A percentile compares a stretch with the other conserved stretches of the same genome.
Evolutionary conservation across 305 asterid genomes (phyloP).

Genomic region (Fraxinus paxiana): DNA sequence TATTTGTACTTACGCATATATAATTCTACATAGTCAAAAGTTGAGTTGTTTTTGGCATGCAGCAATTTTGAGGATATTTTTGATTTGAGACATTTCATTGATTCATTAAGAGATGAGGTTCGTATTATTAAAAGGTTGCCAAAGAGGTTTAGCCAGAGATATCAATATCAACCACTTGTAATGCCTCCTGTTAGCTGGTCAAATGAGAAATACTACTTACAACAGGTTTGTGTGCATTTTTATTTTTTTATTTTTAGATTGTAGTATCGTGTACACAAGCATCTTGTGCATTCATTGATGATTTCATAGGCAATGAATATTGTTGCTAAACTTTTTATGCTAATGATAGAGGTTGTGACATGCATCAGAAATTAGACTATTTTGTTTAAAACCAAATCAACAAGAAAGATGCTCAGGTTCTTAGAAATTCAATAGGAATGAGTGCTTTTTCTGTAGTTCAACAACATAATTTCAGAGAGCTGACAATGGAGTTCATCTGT

Average conservation of each 20-base stretch:
- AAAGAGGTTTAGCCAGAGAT: slow-evolving; percentile 57
- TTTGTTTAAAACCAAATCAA: not conserved
- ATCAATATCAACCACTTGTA: slow-evolving; percentile 60
- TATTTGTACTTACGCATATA: not conserved
- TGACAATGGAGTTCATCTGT: not conserved
- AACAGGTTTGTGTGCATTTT: slow-evolving; percentile 53
- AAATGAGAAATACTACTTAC: slow-evolving; percentile 83
- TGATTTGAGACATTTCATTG: slow-evolving; percentile 80
- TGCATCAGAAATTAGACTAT: not conserved
- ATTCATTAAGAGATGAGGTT: slow-evolving; percentile 88
- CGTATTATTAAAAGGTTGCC: slow-evolving; percentile 79
- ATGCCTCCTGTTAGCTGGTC: slow-evolving; percentile 99
- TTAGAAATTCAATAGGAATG: not conserved
- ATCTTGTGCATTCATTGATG: not conserved
- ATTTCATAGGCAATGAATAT: not conserved
- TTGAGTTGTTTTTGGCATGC: slow-evolving; percentile 34
- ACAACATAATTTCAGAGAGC: not conserved
- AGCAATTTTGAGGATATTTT: slow-evolving; percentile 92
- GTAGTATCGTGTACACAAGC: not conserved
- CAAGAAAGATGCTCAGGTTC: not conserved
- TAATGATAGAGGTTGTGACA: not conserved
- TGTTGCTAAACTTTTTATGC: not conserved
- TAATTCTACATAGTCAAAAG: slow-evolving; percentile 2
- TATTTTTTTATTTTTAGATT: slow-evolving; percentile 6
- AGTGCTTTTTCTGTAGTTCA: not conserved